Evolutionary conservation across 805 yeast genomes (phyloP).

Genomic region (Metschnikowia borealis): DNA sequence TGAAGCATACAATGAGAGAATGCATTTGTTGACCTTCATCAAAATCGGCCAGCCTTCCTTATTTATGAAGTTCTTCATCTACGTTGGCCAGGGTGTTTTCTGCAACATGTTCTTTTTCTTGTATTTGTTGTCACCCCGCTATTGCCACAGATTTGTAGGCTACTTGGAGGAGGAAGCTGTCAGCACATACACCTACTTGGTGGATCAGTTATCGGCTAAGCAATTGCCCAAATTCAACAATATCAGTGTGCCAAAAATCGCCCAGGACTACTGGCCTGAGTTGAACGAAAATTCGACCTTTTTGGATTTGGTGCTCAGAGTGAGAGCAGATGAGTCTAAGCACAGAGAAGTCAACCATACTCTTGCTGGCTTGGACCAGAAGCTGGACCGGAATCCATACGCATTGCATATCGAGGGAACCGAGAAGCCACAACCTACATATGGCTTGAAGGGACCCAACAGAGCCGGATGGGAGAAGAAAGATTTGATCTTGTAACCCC

Average conservation of each 20-base stretch:
- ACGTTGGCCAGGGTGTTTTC: constrained; percentile 68
- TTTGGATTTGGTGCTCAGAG: constrained; percentile 54
- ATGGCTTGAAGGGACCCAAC: constrained; percentile 30
- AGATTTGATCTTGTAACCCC: constrained; percentile 26
- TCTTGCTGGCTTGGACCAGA: constrained; percentile 56
- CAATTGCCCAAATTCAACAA: constrained; percentile 46
- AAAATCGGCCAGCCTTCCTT: constrained; percentile 60
- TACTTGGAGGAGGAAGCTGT: constrained; percentile 78
- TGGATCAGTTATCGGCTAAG: constrained; percentile 53
- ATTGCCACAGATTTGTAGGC: constrained; percentile 75
- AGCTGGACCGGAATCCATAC: constrained; percentile 63
- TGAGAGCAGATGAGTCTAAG: constrained; percentile 76
- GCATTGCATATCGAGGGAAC: constrained; percentile 41
- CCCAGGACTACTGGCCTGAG: constrained; percentile 59
- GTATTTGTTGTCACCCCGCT: constrained; percentile 55
- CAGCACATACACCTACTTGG: constrained; percentile 56
- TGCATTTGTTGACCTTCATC: constrained; percentile 69
- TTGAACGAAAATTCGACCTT: constrained; percentile 49
- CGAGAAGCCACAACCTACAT: constrained; percentile 34
- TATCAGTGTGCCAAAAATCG: constrained; percentile 52
- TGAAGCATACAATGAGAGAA: constrained; percentile 75
- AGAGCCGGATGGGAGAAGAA: constrained; percentile 41
- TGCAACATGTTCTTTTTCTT: constrained; percentile 59
- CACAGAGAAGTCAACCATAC: constrained; percentile 80
- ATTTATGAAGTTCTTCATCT: constrained; percentile 51